These are phyloP conservation scores for Xanthoconium stramineum DNA, from an alignment of 768 basidiomycete species.

Conservation along the genomic window DNA sequence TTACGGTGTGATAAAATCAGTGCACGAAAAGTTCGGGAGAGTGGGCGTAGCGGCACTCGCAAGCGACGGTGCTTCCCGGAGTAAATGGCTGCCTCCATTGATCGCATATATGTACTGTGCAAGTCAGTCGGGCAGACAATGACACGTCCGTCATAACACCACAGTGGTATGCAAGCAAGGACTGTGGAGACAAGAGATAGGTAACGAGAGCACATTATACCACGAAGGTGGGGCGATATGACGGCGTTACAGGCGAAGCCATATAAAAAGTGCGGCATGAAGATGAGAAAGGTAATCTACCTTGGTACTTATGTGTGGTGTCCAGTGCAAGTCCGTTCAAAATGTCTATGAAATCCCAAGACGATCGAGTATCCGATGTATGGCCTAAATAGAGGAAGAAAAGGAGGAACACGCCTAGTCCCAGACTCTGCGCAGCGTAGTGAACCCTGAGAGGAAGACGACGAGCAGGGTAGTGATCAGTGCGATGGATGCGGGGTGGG, in stretches of 20 bases:
- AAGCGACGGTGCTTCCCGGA: neutral
- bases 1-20: neutral
- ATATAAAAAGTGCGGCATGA: constrained; percentile 24
- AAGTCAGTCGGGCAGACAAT: constrained; percentile 1
- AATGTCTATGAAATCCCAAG: constrained; percentile 25
- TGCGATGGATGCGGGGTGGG: constrained; percentile 33
- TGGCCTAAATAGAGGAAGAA: neutral
- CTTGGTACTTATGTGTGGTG: constrained; percentile 27
- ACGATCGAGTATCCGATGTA: constrained; percentile 1
- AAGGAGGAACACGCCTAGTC: constrained; percentile 15
- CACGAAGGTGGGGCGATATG: constrained; percentile 13
- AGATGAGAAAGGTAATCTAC: constrained; percentile 22
- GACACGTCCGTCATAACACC: neutral
- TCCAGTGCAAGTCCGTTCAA: constrained; percentile 28
- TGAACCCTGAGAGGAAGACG: constrained; percentile 33
- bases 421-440: constrained; percentile 31
- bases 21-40: neutral
- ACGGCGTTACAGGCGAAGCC: constrained; percentile 10
- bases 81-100: constrained; percentile 2
- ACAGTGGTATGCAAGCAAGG: constrained; percentile 1
- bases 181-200: constrained; percentile 7
- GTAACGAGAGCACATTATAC: constrained; percentile 22
- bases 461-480: constrained; percentile 31
- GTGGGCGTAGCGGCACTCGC: neutral
- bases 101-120: constrained; percentile 2